Conservation (phyloP, 176 grass and related monocot genomes). For the Tillandsia leiboldiana region DNA sequence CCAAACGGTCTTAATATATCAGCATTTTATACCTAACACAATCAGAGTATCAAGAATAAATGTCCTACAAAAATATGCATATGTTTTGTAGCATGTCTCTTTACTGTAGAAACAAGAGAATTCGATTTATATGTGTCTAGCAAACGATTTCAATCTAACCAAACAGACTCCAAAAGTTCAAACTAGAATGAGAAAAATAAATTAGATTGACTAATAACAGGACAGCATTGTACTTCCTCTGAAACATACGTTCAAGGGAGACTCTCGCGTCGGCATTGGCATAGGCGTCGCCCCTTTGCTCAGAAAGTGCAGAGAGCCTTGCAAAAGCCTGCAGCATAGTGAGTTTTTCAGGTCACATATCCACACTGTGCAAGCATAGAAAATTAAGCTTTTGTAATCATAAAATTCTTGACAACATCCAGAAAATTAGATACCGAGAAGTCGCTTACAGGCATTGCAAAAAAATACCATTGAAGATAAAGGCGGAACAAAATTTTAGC, state of each 20-base stretch:
- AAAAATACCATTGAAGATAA: too few species aligned
- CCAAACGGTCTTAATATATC: neutral
- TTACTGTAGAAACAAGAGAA: neutral
- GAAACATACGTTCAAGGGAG: slow-evolving; percentile 68
- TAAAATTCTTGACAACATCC: neutral
- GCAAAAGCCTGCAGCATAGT: slow-evolving; percentile 44
- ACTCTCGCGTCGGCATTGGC: slow-evolving; percentile 82
- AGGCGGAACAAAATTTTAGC: too few species aligned
- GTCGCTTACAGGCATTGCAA: too few species aligned
- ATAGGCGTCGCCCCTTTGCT: slow-evolving; percentile 79
- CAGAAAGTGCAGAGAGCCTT: slow-evolving; percentile 71
- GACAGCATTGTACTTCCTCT: neutral
- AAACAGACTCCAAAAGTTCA: too few species aligned
- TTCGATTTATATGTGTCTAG: too few species aligned
- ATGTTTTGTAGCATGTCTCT: neutral
- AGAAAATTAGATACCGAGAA: neutral
- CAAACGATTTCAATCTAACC: too few species aligned
- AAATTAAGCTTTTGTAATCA: neutral
- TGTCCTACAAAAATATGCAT: neutral
- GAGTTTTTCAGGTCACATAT: neutral
- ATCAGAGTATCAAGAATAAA: neutral
- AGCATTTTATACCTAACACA: neutral
- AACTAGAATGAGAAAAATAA: neutral
- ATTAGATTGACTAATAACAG: neutral
- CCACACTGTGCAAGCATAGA: neutral